Evolutionary conservation across 805 yeast species (phyloP), one percentile per base, ranked within the genome.

Genomic region (Zygosaccharomyces bisporus): DNA sequence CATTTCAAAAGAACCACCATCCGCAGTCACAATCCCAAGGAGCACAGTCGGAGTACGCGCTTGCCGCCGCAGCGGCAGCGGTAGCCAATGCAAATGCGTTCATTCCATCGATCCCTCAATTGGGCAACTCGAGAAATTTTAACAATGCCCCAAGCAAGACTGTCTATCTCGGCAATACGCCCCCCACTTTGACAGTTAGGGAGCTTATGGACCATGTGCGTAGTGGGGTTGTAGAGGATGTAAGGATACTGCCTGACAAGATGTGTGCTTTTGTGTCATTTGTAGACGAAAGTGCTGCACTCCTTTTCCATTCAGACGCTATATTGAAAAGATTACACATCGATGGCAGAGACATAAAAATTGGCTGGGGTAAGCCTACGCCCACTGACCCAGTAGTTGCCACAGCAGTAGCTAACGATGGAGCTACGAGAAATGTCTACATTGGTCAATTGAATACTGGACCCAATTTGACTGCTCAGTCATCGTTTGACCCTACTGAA

Each of bases 341-440:
- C 47, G 80, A 79, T 54, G 89, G 87, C 36, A 80, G 83, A 53
- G 95, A 86, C 57, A 79, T 90, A 45, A 79, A 88, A 58, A 77
- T 91, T 47, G 96, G 96, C 9, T 93, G 98, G 98, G 96, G 96
- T 16, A 84, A 84, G 53, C 80, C 88, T 31, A 72, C 83, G 2
- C 80, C 85, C 1, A 78, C 89, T 27, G 80, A 80, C 47, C 85
- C 95, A 1, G 74, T 83, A 6, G 90, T 91, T 5, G 70, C 80
- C 42, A 77, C 81, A 25, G 82, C 89, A 13, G 88, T 93, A 44
- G 80, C 81, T 45, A 78, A 86, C 50, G 91, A 87, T 53, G 86
- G 87, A 39, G 98, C 98, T 4, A 87, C 97, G 8, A 79, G 99
- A 70, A 90, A 91, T 61, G 96, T 91, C 27, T 90, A 87, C 61